Conservation (phyloP, 176 grass and related monocot genomes). For the Olyra latifolia region DNA sequence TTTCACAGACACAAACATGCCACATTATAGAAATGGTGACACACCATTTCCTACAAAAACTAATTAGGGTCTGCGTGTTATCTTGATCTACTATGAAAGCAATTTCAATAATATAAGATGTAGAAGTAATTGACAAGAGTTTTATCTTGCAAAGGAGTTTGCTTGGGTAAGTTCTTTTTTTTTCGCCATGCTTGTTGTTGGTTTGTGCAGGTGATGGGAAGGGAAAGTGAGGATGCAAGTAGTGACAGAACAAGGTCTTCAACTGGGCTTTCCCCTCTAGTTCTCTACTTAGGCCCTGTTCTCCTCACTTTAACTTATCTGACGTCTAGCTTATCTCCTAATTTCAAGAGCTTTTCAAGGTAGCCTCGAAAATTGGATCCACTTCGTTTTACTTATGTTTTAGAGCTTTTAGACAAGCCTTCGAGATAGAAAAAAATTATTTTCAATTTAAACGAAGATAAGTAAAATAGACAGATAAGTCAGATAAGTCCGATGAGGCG, state of each 20-base stretch:
- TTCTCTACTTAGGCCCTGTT: too few species aligned
- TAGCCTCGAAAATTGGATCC: too few species aligned
- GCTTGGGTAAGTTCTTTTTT: background rate
- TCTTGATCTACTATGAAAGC: background rate
- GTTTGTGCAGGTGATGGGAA: background rate
- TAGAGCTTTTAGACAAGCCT: too few species aligned
- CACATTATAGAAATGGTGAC: background rate
- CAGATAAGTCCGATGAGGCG: too few species aligned
- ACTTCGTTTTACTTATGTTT: too few species aligned
- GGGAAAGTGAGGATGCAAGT: slow-evolving; percentile 8
- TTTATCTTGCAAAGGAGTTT: background rate
- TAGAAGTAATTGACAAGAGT: background rate
- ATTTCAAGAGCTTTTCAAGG: too few species aligned
- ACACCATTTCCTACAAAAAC: background rate
- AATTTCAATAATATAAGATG: background rate
- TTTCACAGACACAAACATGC: slow-evolving; percentile 7
- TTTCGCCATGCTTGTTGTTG: background rate
- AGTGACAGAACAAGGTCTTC: background rate
- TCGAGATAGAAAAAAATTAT: too few species aligned
- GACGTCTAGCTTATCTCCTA: too few species aligned
- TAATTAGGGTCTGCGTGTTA: background rate
- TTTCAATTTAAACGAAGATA: too few species aligned
- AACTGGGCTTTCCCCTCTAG: background rate
- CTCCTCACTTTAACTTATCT: too few species aligned
- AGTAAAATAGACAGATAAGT: too few species aligned